Base-by-base conservation (phyloP, 2,329 filamentous ascomycete genomes). In the Ceratocystis smalleyi region DNA sequence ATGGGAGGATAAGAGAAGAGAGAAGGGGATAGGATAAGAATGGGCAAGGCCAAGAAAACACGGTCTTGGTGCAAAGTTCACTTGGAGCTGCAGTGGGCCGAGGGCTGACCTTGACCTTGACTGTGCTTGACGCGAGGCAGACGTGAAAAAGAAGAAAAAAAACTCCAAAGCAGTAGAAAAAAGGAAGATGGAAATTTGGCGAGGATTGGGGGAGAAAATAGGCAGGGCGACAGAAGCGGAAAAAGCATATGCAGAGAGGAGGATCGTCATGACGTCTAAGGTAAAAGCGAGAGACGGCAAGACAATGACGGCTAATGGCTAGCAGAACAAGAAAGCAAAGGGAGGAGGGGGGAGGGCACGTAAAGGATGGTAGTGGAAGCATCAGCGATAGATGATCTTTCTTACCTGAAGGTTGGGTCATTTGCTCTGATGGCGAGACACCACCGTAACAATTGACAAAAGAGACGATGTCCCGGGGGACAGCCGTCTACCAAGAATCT, bases 351-450 rank as follows among this genome's bases (percentile, higher is more conserved):
- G 35, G 35, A 10, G 10, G 8, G 35, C 10, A 15, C 35, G 35
- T 40, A 40, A 40, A 40, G 35, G 35, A 15, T 15, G 35, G 5
- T 40, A 15, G 35, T 40, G 35, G 35, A 10, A 10, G 35, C 35
- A 40, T 40, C 35, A 40, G 35, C 35, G 35, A 40, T 40, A 40
- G 35, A 40, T 40, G 10, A 15, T 15, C 35, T 15, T 40, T 22
- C 63, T 64, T 60, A 64, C 63, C 63, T 64, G 55, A 54, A 49
- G 63, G 57, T 64, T 64, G 63, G 55, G 63, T 64, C 63, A 64
- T 64, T 64, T 64, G 55, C 59, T 45, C 32, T 32, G 63, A 64
- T 64, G 47, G 55, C 57, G 51, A 51, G 49, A 60, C 22, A 64
- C 59, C 19, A 54, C 45, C 32, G 35, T 40, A 12, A 61, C 43